These are phyloP conservation scores for Volvariella volvacea DNA, from an alignment of 1,284 basidiomycete species.

Conservation along the genomic window DNA sequence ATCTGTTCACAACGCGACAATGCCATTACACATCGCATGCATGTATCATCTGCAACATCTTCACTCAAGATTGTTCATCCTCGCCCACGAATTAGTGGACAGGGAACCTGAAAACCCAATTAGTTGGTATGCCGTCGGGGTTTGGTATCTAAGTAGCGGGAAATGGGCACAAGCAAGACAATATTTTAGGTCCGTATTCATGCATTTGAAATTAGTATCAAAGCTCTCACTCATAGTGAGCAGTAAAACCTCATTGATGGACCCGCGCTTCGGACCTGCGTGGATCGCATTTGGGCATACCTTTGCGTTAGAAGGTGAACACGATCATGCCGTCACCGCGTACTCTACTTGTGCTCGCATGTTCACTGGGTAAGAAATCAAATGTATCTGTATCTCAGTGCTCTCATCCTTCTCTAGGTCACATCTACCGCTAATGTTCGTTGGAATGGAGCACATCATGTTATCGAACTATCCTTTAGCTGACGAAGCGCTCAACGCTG, in stretches of 20 bases:
- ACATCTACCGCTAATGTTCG: slow-evolving; percentile 90
- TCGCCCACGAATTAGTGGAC: slow-evolving; percentile 94
- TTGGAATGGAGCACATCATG: slow-evolving; percentile 97
- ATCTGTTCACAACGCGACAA: slow-evolving; percentile 76
- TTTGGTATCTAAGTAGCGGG: slow-evolving; percentile 88
- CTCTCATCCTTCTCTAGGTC: slow-evolving; percentile 44
- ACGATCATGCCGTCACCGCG: slow-evolving; percentile 96
- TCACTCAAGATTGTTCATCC: slow-evolving; percentile 88
- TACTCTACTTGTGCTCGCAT: slow-evolving; percentile 95
- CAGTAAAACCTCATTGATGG: slow-evolving; percentile 95
- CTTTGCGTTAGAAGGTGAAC: slow-evolving; percentile 95
- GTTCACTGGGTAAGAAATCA: slow-evolving; percentile 75
- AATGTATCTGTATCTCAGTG: slow-evolving; percentile 1
- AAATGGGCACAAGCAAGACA: slow-evolving; percentile 87
- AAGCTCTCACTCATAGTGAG: neutral
- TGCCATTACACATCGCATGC: slow-evolving; percentile 94
- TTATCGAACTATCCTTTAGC: slow-evolving; percentile 81
- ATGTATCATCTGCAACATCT: slow-evolving; percentile 93
- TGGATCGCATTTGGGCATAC: slow-evolving; percentile 99
- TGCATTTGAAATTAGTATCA: neutral
- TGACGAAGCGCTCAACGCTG: slow-evolving; percentile 81
- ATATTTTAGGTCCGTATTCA: slow-evolving; percentile 73
- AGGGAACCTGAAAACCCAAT: slow-evolving; percentile 87
- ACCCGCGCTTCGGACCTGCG: slow-evolving; percentile 91
- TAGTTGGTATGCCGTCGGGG: slow-evolving; percentile 97